Evolutionary conservation across 495 filamentous ascomycete genomes (phyloP), one percentile per base, ranked within the genome.

Genomic region (Mytilinidion resinicola): DNA sequence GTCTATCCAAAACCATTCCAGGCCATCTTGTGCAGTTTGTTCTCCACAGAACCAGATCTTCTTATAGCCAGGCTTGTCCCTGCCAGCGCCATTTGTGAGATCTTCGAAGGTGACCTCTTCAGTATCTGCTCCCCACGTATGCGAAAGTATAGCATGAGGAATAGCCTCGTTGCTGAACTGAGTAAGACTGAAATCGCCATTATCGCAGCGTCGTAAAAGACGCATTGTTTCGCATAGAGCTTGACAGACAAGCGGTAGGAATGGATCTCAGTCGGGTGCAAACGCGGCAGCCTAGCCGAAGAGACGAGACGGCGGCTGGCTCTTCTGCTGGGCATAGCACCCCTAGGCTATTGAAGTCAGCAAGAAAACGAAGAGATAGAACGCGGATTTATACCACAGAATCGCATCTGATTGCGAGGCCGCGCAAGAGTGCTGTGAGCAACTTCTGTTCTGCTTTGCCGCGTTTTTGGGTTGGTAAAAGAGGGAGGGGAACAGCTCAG

Each of bases 71-170:
- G 30, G 21, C 39, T 47, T 52, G 2, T 48, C 14, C 43, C 19
- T 49, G 1, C 17, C 39, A 25, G 49, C 39, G 7, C 9, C 21
- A 2, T 15, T 21, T 4, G 19, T 15, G n/a, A 60, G 21, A 19
- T 60, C 57, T 17, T 54, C 33, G 33, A 54, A 60, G 10, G 50
- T 53, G 41, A 54, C 49, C 38, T 60, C 57, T 5, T 60, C 37
- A 20, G 19, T 21, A 33, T 53, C 50, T 10, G 39, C 34, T 41
- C 34, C 19, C 60, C 60, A 62, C 10, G 60, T 62, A 30, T 62
- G 55, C 21, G 49, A 51, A 34, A 51, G 49, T 51, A 51, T 51
- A 14, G 49, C 49, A 51, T 9, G 14, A 3, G 53, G 60, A 11
- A 57, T 48, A 9, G 37, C 14, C 9, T 39, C 55, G 9, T 54